Base-by-base conservation (phyloP, 2,329 filamentous ascomycete species). In the Rhinocladiella similis region DNA sequence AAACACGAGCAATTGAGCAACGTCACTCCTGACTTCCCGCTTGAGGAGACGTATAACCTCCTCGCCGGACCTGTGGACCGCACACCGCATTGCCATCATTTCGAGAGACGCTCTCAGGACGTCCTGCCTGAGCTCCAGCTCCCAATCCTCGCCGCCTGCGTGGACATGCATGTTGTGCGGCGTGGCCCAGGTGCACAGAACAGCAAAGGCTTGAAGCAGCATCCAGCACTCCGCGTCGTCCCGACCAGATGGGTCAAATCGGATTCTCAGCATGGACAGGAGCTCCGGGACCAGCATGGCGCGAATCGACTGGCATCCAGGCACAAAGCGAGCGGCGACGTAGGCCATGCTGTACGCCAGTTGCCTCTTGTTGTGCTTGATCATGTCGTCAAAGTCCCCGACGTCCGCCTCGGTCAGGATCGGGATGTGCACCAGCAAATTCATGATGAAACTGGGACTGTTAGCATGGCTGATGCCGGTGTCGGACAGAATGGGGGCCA, bases 321-420 rank as follows among this genome's bases (percentile, higher is more conserved):
- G 51, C 16, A 53, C 51, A 27, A 47, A 53, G 12, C 51, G 43
- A 19, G 51, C 51, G 19, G 51, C 51, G 45, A 53, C 43, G 19
- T 53, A 53, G 27, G 45, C 51, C 51, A 53, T 53, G 19, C 42
- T 29, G 33, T 39, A 47, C n/a, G 51, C 51, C 27, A 53, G 43
- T 14, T 35, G 38, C 10, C 42, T 42, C 47, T 53, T 53, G 42
- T 53, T 47, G 29, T 12, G 38, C 42, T 53, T 47, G 14, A 47
- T 29, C 51, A 53, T 53, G 7, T 36, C 36, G 33, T 12, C 42
- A 33, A 38, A 53, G 18, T 53, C 51, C 2, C 51, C 42, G 12
- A 53, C 51, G 27, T 53, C 51, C 9, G 43, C 10, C 36, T 53
- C 43, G n/a, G 51, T 27, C 3, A 53, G 14, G 33, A 53, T 27